These are phyloP conservation scores for Endocladia muricata DNA, from an alignment of 31 red algal genomes.

Conservation along the genomic window DNA sequence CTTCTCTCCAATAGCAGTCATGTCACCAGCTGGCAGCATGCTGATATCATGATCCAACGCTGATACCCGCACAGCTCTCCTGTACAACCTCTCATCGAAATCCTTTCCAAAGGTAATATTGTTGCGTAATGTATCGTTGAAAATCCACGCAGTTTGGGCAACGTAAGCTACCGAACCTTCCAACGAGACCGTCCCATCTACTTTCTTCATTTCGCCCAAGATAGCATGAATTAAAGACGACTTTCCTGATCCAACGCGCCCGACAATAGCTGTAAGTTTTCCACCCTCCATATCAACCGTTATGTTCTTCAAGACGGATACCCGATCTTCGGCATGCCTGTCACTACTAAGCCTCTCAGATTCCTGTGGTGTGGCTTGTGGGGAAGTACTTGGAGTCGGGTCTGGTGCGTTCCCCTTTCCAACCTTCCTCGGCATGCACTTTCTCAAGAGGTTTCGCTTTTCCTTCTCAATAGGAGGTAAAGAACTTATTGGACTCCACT, in stretches of 20 bases:
- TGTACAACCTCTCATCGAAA: conserved; percentile 75
- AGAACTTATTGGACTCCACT: conserved; percentile 43
- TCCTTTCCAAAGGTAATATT: conserved; percentile 90
- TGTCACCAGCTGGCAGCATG: conserved; percentile 84
- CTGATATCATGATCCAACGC: conserved; percentile 83
- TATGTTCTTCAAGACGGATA: conserved; percentile 48
- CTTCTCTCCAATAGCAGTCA: conserved; percentile 89
- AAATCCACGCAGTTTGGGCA: conserved; percentile 94
- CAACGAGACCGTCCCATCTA: conserved; percentile 39
- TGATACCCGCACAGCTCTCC: conserved; percentile 57
- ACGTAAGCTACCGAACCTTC: conserved; percentile 82
- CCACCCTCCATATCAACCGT: conserved; percentile 31
- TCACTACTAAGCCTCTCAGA: background rate
- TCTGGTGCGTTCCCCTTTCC: background rate
- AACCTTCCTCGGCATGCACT: background rate
- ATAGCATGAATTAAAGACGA: conserved; percentile 85
- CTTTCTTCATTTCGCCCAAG: conserved; percentile 90
- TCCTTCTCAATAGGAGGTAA: background rate
- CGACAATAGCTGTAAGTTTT: conserved; percentile 75
- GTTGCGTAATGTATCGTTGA: conserved; percentile 89
- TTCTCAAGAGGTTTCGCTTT: background rate
- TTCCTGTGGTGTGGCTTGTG: background rate
- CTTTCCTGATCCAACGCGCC: conserved; percentile 95
- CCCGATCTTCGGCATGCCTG: conserved; percentile 19
- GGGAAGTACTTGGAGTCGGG: background rate